Base-by-base conservation (phyloP, 495 filamentous ascomycete genomes). In the Neurospora sp. region DNA sequence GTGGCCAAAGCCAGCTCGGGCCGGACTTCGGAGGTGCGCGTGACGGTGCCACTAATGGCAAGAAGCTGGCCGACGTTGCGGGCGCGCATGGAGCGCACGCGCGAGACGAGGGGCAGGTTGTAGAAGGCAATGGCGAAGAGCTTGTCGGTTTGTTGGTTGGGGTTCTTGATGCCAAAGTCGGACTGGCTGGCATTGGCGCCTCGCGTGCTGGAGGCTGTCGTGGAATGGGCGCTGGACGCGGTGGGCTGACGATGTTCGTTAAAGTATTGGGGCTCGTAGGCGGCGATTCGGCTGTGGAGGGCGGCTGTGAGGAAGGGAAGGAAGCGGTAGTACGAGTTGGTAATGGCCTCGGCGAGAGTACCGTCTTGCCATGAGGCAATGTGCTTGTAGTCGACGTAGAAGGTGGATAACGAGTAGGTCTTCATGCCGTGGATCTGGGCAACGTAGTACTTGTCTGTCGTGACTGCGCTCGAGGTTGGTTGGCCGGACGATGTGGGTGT, bases 371-470 rank as follows among this genome's bases (percentile, higher is more conserved):
- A 87, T 8, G 87, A 86, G 23, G 90, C 86, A 44, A 99, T 82
- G 82, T 99, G 96, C 70, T 89, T 93, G 84, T 90, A 99, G 83
- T 99, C 96, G 78, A 99, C 92, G 80, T 98, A 99, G 48, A 98
- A 90, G 6, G 96, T 99, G 1, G 94, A 98, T n/a, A 97, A 86
- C 74, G 91, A 89, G 81, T 93, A 94, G 72, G 89, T 90, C 27
- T 88, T 86, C 87, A 99, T 90, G 72, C 93, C 93, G 77, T 97
- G 92, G 72, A 99, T 96, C 80, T 97, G 96, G 20, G 93, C 93
- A 76, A 99, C 88, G 82, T 99, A 99, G 85, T 98, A 98, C 80
- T 93, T 96, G 81, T 97, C 92, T 27, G 92, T 96, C 31, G 90
- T 90, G 27, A 89, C 81, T 39, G 90, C 90, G 77, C 90, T 92